Base-by-base conservation (phyloP, 2,329 filamentous ascomycete species). In the Colletotrichum paranaense region DNA sequence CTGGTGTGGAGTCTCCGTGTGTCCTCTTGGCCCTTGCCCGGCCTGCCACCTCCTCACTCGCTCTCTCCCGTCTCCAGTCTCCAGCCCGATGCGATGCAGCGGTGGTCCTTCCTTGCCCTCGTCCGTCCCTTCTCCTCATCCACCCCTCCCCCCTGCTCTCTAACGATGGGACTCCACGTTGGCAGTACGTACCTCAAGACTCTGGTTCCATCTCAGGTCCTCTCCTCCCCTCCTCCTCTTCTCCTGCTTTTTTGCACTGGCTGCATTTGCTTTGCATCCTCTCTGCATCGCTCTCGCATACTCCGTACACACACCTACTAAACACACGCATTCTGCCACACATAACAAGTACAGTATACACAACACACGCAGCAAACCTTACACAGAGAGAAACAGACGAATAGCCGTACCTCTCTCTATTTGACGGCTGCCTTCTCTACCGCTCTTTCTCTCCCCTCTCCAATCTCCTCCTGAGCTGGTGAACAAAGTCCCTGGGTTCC, bases 201-300 rank as follows among this genome's bases (percentile, higher is more conserved):
- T n/a, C 19, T 8, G 7, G 42, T n/a, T 19, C 42, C 19, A 19
- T n/a, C 42, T 42, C 38, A 30, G 35, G 52, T 38, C 12, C 38
- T 58, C 57, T 68, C 65, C 46, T 63, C 26, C 11, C 26, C 16
- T 62, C 14, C 32, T 28, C 32, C 38, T 49, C 52, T 22, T 56
- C n/a, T 63, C 58, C 65, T 72, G 42, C 38, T 63, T 62, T 62
- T 72, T 58, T 59, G 32, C 59, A 59, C 42, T 58, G 49, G 42
- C 66, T 72, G 70, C 70, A 69, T 69, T 32, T 56, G 52, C 49
- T 68, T 24, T 63, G 65, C 57, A 46, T 49, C 56, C 42, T 52
- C 56, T 56, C 63, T 67, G 58, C 69, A 68, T 62, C 65, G 57
- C 28, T n/a, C 60, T 53, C 60, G 26, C n/a, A 63, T n/a, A 63